These are phyloP conservation scores for Mrakia gelida DNA, from an alignment of 768 basidiomycete genomes.

Conservation along the genomic window DNA sequence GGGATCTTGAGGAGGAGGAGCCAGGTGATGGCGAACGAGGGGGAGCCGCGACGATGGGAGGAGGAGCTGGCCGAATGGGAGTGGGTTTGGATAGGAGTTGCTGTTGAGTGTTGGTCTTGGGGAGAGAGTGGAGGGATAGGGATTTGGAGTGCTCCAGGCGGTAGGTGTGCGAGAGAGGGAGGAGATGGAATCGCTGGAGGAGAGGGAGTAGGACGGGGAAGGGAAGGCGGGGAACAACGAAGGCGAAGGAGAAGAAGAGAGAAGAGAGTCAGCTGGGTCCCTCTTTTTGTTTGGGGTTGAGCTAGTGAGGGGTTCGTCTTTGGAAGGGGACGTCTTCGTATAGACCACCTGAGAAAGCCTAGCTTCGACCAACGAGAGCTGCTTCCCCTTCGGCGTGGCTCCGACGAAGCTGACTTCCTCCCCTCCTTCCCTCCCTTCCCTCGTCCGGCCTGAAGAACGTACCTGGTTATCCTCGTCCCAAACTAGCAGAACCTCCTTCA, in stretches of 20 bases:
- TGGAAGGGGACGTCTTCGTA: too few species aligned
- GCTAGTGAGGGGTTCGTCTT: too few species aligned
- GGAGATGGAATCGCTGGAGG: background rate
- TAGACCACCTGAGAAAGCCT: too few species aligned
- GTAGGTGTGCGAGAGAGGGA: slow-evolving; percentile 21
- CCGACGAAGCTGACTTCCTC: background rate
- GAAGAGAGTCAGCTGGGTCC: background rate
- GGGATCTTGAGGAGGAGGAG: background rate
- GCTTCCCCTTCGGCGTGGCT: too few species aligned
- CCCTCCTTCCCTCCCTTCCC: background rate
- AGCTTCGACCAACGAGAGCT: too few species aligned
- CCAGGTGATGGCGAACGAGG: background rate
- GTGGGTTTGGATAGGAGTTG: background rate
- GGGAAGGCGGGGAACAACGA: too few species aligned
- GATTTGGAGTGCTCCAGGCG: slow-evolving; percentile 22
- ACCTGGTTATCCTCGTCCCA: slow-evolving; percentile 17
- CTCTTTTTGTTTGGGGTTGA: too few species aligned
- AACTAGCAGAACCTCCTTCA: slow-evolving; percentile 9
- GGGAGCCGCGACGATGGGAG: background rate
- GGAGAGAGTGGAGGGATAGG: slow-evolving; percentile 1
- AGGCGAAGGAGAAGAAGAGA: background rate
- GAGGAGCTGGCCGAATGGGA: background rate
- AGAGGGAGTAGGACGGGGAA: background rate
- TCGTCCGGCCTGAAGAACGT: background rate
- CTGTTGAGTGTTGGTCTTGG: background rate